phyloP scores from a whole-genome alignment of 106 monocot genomes.

The Chionographis japonica region DNA sequence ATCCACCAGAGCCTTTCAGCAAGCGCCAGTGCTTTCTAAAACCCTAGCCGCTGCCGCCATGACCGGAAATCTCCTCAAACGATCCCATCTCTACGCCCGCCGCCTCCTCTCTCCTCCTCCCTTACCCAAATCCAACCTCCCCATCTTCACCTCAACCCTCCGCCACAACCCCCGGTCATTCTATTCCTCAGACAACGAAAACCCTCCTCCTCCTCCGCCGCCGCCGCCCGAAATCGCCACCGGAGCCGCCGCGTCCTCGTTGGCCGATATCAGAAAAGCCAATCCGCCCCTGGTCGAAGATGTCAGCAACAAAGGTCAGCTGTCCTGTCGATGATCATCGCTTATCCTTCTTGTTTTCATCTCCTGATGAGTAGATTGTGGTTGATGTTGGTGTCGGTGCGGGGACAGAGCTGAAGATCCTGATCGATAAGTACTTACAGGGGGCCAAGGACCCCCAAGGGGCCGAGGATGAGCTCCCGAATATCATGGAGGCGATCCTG shows the following conservation, averaged over 20 bases:
- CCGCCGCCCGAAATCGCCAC: neutral
- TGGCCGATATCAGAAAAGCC: slow-evolving; percentile 11
- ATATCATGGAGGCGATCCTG: slow-evolving; percentile 57
- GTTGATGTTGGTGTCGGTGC: neutral
- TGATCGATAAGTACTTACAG: slow-evolving; percentile 55
- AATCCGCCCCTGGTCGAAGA: slow-evolving; percentile 10
- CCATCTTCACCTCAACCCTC: neutral
- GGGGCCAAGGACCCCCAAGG: slow-evolving; percentile 47
- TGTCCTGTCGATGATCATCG: neutral
- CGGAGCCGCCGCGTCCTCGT: neutral
- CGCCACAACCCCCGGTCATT: slow-evolving; percentile 1
- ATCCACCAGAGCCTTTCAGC: no score
- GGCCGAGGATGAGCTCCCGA: slow-evolving; percentile 49
- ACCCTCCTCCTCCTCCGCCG: neutral
- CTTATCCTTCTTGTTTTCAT: neutral
- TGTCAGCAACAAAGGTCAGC: slow-evolving; percentile 29
- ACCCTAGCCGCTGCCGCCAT: neutral
- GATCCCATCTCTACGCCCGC: neutral
- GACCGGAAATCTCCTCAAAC: neutral
- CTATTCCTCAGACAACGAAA: slow-evolving; percentile 10
- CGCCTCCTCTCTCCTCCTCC: neutral
- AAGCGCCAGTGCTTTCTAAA: no score
- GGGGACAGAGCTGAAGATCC: slow-evolving; percentile 52
- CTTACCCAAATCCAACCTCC: neutral
- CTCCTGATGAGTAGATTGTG: neutral